Evolutionary conservation across 2,329 filamentous ascomycete genomes (phyloP), one percentile per base, ranked within the genome.

Genomic region (Fusarium newnesense): DNA sequence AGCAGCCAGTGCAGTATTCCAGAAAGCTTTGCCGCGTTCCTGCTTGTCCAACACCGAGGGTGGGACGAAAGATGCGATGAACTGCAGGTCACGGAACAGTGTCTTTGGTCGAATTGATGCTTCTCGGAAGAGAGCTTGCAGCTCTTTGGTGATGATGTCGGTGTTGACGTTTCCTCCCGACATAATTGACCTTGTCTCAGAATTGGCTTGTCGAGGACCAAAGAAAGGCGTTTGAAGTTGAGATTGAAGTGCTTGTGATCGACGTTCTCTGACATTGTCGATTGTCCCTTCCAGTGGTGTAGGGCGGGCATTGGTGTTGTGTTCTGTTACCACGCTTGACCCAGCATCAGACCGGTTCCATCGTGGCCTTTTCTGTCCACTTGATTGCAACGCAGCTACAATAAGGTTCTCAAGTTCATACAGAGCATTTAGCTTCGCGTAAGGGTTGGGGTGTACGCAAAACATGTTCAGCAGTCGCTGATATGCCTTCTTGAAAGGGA

Each of bases 1-100:
- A 4, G 96, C 95, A 1, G 96, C 96, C 10, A 97, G 88, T 1
- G 94, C 94, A 32, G 95, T 93, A 77, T 97, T 94, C 89, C 95
- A 94, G 80, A 98, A 98, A 0, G 95, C 94, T 75, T 95, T 96
- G 57, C 89, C 90, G 5, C 85, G 86, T 44, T 91, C 90, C 0
- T 88, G 88, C 74, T 87, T 87, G 76, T 93, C 91, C 12, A 93
- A 82, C 4, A 91, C 83, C 1, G 86, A 83, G 2, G 89, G 81
- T 9, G 90, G 88, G 7, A 93, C 89, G 76, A 93, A 92, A 1
- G 90, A 87, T 2, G 90, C 89, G 69, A 93, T 92, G 72, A 91
- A 94, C 79, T 96, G 94, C 50, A 96, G 81, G 77, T 96, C 94
- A 10, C 94, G 91, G 83, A 95, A 96, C 5, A 96, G 85, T 0